A percentile compares a stretch with the other conserved stretches of the same genome.
phyloP scores from a whole-genome alignment of 495 filamentous ascomycete species.

The Podospora appendiculata region DNA sequence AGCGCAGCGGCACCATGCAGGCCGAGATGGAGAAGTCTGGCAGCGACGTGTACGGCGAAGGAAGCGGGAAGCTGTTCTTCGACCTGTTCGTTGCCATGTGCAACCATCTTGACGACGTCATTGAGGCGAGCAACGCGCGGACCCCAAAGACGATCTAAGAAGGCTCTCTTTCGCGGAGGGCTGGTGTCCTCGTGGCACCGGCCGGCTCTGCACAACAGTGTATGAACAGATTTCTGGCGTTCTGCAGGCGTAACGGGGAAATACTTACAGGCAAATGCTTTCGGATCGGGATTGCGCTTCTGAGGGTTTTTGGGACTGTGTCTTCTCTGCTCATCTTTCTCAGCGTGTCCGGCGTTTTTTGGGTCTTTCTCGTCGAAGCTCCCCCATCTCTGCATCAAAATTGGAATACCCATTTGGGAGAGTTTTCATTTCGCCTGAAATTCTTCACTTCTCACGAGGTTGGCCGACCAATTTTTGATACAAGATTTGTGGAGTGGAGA shows the following conservation, averaged over 20 bases:
- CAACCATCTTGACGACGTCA: slow-evolving; percentile 90
- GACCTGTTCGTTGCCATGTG: slow-evolving; percentile 96
- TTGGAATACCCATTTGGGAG: slow-evolving; percentile 43
- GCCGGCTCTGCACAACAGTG: slow-evolving; percentile 9
- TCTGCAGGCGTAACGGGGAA: slow-evolving; percentile 10
- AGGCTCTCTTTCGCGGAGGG: background rate
- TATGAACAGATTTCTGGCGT: slow-evolving; percentile 14
- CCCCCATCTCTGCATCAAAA: slow-evolving; percentile 34
- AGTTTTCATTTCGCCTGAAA: slow-evolving; percentile 18
- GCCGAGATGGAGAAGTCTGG: slow-evolving; percentile 79
- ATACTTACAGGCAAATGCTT: slow-evolving; percentile 6
- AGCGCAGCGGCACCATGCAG: slow-evolving; percentile 94
- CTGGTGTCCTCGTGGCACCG: slow-evolving; percentile 2
- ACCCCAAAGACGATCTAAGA: slow-evolving; percentile 43
- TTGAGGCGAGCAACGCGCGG: slow-evolving; percentile 49
- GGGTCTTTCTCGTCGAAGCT: slow-evolving; percentile 29
- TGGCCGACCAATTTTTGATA: slow-evolving; percentile 39
- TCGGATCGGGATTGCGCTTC: slow-evolving; percentile 10
- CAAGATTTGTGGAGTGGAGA: slow-evolving; percentile 24
- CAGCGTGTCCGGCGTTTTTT: slow-evolving; percentile 22
- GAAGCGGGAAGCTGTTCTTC: slow-evolving; percentile 85
- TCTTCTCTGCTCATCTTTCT: slow-evolving; percentile 12
- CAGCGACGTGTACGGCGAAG: slow-evolving; percentile 35
- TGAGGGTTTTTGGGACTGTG: slow-evolving; percentile 4
- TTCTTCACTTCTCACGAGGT: slow-evolving; percentile 44